A percentile compares a stretch with the other conserved stretches of the same genome.
Evolutionary conservation across 768 basidiomycete genomes (phyloP).

Genomic region (Arthromyces matolae): DNA sequence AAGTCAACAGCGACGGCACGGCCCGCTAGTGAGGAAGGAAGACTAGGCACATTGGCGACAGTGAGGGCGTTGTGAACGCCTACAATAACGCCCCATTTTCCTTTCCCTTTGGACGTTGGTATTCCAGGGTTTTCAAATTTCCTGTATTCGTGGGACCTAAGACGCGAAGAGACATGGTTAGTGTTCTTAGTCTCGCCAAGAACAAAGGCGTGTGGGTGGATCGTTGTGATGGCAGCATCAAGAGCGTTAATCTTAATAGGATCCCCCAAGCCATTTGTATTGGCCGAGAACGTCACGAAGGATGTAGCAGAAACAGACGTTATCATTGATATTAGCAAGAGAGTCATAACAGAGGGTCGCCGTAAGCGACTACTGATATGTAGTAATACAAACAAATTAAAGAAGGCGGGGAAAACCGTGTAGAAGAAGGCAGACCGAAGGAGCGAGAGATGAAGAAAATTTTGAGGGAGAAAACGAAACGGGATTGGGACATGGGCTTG

Average conservation of each 20-base stretch:
- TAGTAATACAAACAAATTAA: too few relatives aligned
- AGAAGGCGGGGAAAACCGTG: too few relatives aligned
- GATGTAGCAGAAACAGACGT: too few relatives aligned
- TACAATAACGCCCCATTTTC: conserved; percentile 14
- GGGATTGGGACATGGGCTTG: too few relatives aligned
- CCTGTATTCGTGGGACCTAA: not conserved
- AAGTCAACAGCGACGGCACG: conserved; percentile 20
- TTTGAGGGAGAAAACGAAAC: too few relatives aligned
- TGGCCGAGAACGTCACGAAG: too few relatives aligned
- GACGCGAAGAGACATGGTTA: not conserved
- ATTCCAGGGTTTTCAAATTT: not conserved
- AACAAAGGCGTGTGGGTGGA: not conserved
- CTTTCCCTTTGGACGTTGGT: not conserved
- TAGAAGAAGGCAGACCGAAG: too few relatives aligned
- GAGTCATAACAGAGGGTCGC: too few relatives aligned
- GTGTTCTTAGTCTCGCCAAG: not conserved
- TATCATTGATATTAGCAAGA: too few relatives aligned
- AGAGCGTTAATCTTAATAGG: not conserved
- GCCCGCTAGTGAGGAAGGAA: conserved; percentile 13
- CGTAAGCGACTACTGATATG: too few relatives aligned
- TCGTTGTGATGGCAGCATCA: not conserved
- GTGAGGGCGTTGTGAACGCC: not conserved
- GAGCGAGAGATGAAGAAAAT: too few relatives aligned
- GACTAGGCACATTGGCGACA: not conserved
- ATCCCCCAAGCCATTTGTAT: not conserved